phyloP scores from a whole-genome alignment of 2,329 filamentous ascomycete species.

The Rutstroemia sydowiana region DNA sequence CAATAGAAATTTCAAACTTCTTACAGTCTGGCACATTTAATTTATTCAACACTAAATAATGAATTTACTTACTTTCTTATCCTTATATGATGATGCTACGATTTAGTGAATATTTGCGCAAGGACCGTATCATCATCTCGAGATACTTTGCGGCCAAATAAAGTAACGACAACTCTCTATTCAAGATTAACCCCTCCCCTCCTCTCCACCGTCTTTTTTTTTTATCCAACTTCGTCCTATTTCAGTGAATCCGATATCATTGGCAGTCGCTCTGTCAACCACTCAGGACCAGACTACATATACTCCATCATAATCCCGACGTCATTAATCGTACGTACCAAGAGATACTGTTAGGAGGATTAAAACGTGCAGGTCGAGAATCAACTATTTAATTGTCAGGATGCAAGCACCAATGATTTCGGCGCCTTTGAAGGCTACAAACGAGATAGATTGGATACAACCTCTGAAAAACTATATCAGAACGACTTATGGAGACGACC shows the following conservation, averaged over 20 bases:
- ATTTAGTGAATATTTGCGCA: constrained; percentile 7
- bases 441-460: constrained; percentile 95
- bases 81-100: constrained; percentile 3
- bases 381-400: constrained; percentile 2
- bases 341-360: background rate
- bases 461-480: constrained; percentile 92
- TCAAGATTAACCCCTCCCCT: constrained; percentile 5
- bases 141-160: constrained; percentile 8
- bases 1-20: background rate
- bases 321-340: background rate
- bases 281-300: background rate
- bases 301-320: background rate
- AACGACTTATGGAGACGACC: constrained; percentile 90
- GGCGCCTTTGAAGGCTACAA: constrained; percentile 84
- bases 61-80: background rate
- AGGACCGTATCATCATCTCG: constrained; percentile 5
- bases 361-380: background rate
- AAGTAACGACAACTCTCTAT: background rate
- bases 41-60: background rate
- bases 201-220: constrained; percentile 8
- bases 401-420: constrained; percentile 95
- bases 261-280: background rate
- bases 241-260: background rate
- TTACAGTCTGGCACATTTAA: background rate
- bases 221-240: background rate